A percentile compares a stretch with the other conserved stretches of the same genome.
phyloP scores from a whole-genome alignment of 495 filamentous ascomycete genomes.

The Tuber umbilicatum region DNA sequence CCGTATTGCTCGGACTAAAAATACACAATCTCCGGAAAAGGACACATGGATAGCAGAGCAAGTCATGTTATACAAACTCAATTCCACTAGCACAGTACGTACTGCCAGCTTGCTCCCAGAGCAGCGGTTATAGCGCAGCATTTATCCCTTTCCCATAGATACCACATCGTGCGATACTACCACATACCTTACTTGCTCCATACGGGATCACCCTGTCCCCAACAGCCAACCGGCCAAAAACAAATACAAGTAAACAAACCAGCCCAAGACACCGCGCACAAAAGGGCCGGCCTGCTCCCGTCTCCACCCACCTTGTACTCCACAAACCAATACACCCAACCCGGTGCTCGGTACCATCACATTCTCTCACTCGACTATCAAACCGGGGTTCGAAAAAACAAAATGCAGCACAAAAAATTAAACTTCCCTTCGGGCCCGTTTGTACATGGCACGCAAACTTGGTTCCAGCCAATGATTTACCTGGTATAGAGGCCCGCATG shows the following conservation, averaged over 20 bases:
- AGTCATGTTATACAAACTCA: not conserved
- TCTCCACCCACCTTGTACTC: not conserved
- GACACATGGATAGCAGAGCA: not conserved
- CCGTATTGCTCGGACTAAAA: not conserved
- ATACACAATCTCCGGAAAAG: not conserved
- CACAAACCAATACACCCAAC: not conserved
- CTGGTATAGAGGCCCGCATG: not conserved
- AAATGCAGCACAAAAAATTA: not conserved
- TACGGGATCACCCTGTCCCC: not conserved
- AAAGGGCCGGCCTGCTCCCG: not conserved
- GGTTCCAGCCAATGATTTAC: not conserved
- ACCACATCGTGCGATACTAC: not conserved
- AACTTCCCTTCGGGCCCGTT: conserved; percentile 3
- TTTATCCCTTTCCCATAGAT: not conserved
- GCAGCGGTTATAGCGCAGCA: not conserved
- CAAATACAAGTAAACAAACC: not conserved
- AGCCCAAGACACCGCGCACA: not conserved
- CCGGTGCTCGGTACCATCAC: not conserved
- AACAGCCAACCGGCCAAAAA: not conserved
- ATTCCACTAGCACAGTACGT: not conserved
- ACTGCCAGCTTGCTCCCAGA: not conserved
- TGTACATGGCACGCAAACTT: conserved; percentile 1
- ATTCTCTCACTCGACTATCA: not conserved
- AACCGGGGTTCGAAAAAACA: not conserved
- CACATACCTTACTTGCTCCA: not conserved